These are phyloP conservation scores for Arthroderma sp. DNA, from an alignment of 2,329 filamentous ascomycete genomes.

Conservation along the genomic window DNA sequence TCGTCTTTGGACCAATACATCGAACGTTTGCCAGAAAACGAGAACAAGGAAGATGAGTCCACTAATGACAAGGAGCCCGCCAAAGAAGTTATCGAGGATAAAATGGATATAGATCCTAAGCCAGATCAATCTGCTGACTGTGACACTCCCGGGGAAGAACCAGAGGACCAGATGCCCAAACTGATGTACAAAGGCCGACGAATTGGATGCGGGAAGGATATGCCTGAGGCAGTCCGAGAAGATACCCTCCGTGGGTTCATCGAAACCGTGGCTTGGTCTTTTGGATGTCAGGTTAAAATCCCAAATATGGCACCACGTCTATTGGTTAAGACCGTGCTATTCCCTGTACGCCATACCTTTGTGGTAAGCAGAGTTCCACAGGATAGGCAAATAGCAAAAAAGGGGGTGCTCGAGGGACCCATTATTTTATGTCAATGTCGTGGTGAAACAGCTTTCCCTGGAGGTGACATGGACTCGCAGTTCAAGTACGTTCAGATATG, in stretches of 20 bases:
- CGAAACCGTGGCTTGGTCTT: slow-evolving; percentile 45
- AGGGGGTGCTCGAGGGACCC: slow-evolving; percentile 45
- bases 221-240: slow-evolving; percentile 45
- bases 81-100: slow-evolving; percentile 3
- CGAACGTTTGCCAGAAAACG: slow-evolving; percentile 20
- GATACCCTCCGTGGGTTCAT: slow-evolving; percentile 44
- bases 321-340: slow-evolving; percentile 36
- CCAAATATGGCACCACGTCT: slow-evolving; percentile 37
- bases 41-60: background rate
- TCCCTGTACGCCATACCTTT: slow-evolving; percentile 44
- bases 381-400: slow-evolving; percentile 39
- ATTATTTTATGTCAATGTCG: slow-evolving; percentile 43
- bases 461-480: slow-evolving; percentile 15
- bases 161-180: slow-evolving; percentile 7
- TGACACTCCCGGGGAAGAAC: background rate
- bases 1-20: slow-evolving; percentile 44
- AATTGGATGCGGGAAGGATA: slow-evolving; percentile 42
- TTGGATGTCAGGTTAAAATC: slow-evolving; percentile 40
- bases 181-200: slow-evolving; percentile 44
- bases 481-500: slow-evolving; percentile 29
- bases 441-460: slow-evolving; percentile 41
- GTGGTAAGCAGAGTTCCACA: slow-evolving; percentile 40
- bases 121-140: background rate
- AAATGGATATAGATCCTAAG: slow-evolving; percentile 10
- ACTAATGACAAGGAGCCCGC: slow-evolving; percentile 3